Base-by-base conservation (phyloP, 257 asterid species). In the Nicotiana attenuata region DNA sequence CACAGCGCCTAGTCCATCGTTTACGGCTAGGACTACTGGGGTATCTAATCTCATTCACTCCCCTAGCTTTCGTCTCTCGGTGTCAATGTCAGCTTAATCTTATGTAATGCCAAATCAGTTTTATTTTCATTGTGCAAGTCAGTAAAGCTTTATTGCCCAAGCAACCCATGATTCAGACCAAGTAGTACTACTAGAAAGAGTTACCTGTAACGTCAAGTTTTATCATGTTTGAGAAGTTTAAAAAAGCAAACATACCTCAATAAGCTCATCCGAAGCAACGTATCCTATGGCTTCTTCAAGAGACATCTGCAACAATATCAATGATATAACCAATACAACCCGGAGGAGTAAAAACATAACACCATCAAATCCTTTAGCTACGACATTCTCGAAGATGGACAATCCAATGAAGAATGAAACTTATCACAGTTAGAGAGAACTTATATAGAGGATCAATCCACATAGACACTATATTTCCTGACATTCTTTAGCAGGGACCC, bases 201-300 rank as follows among this genome's bases (percentile, higher is more conserved):
- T 22, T 0, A 47, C 4, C 7, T 45, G 22, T 20, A 41, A 69
- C 7, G 11, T 3, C 9, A 69, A 38, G 60, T 20, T 22, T 45
- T 45, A 15, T 47, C 45, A 15, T 2, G 24, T 16, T 65, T 15
- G 20, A 65, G 14, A 76, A 8, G 38, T 24, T 24, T 22, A 55
- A 60, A 61, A 61, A 38, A 13, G 7, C 56, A 20, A 13, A 55
- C 64, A 15, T 87, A 93, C 99, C 99, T 96, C 99, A 79, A 96
- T 96, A 66, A 96, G 99, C 87, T 96, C 99, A 80, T 94, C 97
- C 1, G 97, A 87, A 57, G 98, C 99, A 83, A 96, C 99, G 56
- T 94, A 94, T 73, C 98, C 99, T 80, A 94, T 96, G 60, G 99
- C 99, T 89, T 96, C 99, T 86, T 96, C 99, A 10, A 96, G 97